Evolutionary conservation across 2,329 filamentous ascomycete genomes (phyloP).

Genomic region (Cladosporium sphaerospermum): DNA sequence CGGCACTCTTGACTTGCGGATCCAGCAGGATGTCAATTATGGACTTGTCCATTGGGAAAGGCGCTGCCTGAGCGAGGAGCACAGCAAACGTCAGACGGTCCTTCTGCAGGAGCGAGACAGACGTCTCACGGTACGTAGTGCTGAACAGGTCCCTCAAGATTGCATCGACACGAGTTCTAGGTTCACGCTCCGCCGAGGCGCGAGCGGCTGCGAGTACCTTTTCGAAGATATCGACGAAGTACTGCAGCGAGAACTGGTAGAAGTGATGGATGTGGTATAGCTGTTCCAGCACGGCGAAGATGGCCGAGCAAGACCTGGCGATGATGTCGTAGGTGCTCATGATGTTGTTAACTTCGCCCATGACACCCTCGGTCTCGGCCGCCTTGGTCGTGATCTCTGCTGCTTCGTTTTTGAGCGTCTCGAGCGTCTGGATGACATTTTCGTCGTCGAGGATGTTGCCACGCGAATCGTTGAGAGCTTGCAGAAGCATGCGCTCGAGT

Average conservation of each 20-base stretch:
- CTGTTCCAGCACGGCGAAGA: slow-evolving; percentile 94
- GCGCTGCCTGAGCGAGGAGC: slow-evolving; percentile 90
- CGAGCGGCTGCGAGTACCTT: slow-evolving; percentile 78
- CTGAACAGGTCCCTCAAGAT: slow-evolving; percentile 91
- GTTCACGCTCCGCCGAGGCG: slow-evolving; percentile 54
- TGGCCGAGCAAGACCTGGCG: slow-evolving; percentile 89
- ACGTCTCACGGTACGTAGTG: slow-evolving; percentile 88
- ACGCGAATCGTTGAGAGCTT: slow-evolving; percentile 93
- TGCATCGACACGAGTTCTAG: slow-evolving; percentile 69
- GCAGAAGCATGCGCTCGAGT: slow-evolving; percentile 86
- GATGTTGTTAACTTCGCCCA: slow-evolving; percentile 95
- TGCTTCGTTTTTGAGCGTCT: slow-evolving; percentile 96
- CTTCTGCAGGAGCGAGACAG: slow-evolving; percentile 83
- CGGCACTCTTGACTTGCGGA: slow-evolving; percentile 64
- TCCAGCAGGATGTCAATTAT: slow-evolving; percentile 85
- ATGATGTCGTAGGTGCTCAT: slow-evolving; percentile 91
- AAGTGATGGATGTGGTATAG: slow-evolving; percentile 98
- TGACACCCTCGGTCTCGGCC: slow-evolving; percentile 91
- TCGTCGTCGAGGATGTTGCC: slow-evolving; percentile 98
- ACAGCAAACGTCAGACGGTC: slow-evolving; percentile 92
- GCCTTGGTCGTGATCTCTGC: slow-evolving; percentile 96
- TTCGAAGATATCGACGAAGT: slow-evolving; percentile 97
- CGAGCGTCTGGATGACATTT: slow-evolving; percentile 93
- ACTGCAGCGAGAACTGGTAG: slow-evolving; percentile 98
- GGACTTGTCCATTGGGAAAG: slow-evolving; percentile 87